A percentile compares a stretch with the other conserved stretches of the same genome.
phyloP scores from a whole-genome alignment of 108 stramenopile species.

The Schizochytrium sp. region DNA sequence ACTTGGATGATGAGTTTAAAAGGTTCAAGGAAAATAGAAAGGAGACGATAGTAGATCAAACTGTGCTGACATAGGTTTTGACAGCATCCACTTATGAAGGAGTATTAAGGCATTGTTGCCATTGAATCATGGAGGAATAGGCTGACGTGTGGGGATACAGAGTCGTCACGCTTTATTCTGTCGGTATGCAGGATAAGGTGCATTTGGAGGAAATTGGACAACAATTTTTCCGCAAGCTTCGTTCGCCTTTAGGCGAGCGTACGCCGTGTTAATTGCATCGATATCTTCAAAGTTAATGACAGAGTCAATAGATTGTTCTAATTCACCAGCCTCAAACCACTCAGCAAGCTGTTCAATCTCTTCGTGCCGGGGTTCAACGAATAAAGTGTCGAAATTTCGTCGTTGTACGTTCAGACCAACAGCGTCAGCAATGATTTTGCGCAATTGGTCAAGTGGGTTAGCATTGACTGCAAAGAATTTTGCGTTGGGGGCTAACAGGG shows the following conservation, averaged over 20 bases:
- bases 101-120: too few relatives aligned
- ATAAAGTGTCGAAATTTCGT: conserved; percentile 20
- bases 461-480: not conserved
- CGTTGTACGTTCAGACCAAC: conserved; percentile 49
- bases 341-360: conserved; percentile 43
- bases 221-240: conserved; percentile 13
- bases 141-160: too few relatives aligned
- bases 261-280: conserved; percentile 9
- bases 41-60: too few relatives aligned
- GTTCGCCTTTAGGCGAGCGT: not conserved
- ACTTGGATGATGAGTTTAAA: too few relatives aligned
- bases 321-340: conserved; percentile 37
- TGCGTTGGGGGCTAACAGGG: not conserved
- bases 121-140: too few relatives aligned
- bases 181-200: too few relatives aligned
- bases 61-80: too few relatives aligned
- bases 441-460: conserved; percentile 32
- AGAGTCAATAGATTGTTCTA: conserved; percentile 34
- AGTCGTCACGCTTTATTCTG: too few relatives aligned
- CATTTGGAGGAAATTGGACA: not conserved
- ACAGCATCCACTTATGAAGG: too few relatives aligned
- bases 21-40: too few relatives aligned
- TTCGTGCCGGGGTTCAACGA: not conserved
- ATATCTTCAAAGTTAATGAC: not conserved
- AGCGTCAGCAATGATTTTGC: conserved; percentile 32